Evolutionary conservation across 2,329 filamentous ascomycete genomes (phyloP).

Genomic region (Monilinia polystroma): DNA sequence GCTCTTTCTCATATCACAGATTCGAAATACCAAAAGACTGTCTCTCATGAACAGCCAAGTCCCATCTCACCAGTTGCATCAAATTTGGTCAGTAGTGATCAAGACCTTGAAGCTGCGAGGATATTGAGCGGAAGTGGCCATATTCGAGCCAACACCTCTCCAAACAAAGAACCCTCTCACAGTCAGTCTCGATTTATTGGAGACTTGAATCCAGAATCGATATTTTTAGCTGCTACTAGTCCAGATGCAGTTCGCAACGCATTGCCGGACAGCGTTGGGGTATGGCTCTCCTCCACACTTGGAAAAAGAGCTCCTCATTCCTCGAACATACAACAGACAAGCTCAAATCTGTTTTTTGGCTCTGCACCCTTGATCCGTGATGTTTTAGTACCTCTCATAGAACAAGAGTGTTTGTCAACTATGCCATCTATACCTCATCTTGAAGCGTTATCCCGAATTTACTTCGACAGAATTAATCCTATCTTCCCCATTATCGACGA

Average conservation of each 20-base stretch:
- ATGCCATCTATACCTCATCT: slow-evolving; percentile 51
- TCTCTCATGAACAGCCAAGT: slow-evolving; percentile 1
- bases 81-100: slow-evolving; percentile 19
- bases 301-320: slow-evolving; percentile 11
- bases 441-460: slow-evolving; percentile 46
- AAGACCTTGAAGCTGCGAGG: slow-evolving; percentile 23
- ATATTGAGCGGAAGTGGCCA: slow-evolving; percentile 20
- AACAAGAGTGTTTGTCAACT: slow-evolving; percentile 43
- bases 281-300: slow-evolving; percentile 48
- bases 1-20: background rate
- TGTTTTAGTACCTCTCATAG: slow-evolving; percentile 32
- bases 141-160: slow-evolving; percentile 9
- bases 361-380: slow-evolving; percentile 29
- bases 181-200: slow-evolving; percentile 52
- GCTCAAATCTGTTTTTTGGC: slow-evolving; percentile 29
- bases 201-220: slow-evolving; percentile 59
- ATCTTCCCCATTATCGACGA: slow-evolving; percentile 37
- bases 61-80: background rate
- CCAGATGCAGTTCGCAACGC: slow-evolving; percentile 42
- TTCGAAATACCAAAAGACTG: background rate
- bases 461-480: slow-evolving; percentile 38
- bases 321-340: slow-evolving; percentile 19
- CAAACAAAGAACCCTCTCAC: slow-evolving; percentile 2
- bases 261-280: slow-evolving; percentile 54
- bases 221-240: slow-evolving; percentile 56